Evolutionary conservation across 2,329 filamentous ascomycete species (phyloP), one percentile per base, ranked within the genome.

Genomic region (Alternaria metachromatica): DNA sequence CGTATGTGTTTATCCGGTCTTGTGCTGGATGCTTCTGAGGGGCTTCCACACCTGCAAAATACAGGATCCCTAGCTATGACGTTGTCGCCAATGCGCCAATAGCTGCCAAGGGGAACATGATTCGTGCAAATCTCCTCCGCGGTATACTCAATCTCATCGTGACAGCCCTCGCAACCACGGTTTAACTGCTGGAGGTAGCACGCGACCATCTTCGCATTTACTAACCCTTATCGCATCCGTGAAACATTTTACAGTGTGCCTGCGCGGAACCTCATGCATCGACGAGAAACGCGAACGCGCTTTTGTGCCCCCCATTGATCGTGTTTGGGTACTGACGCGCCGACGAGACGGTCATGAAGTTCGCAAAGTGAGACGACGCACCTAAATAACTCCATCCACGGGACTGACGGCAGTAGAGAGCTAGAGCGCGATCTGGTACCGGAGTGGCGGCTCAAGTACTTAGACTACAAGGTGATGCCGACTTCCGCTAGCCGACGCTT

Each of bases 391-490:
- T 41, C 51, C 11, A 13, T 26, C 20, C 11, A 25, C 21, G 44
- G 21, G 45, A 25, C 25, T 49, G 60, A 73, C 66, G n/a, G 41
- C 33, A 20, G 26, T 55, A 89, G 87, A 77, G 93, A 97, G 82
- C 86, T 97, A 67, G 93, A 97, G 77, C 88, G 92, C 76, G 92
- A 96, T 74, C 87, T 94, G 58, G 93, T 97, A 68, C 94, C 94
- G 77, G 94, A 98, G 87, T 98, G 95, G 95, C 89, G 92, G 75
- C 87, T 90, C 79, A 97, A 97, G 81, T 98, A 97, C 80, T 87
- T 98, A 72, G 89, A 97, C 81, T 98, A 98, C 85, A 97, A 97
- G 86, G 89, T 89, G 60, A 53, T 58, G 80, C 71, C 72, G 25
- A 49, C 37, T n/a, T 51, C 49, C 21, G 26, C 60, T 65, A 51